Percentiles rank a stretch among this genome's conserved stretches.
Evolutionary conservation across 441 rosid species (phyloP).

Genomic region (Brassica hybrid): DNA sequence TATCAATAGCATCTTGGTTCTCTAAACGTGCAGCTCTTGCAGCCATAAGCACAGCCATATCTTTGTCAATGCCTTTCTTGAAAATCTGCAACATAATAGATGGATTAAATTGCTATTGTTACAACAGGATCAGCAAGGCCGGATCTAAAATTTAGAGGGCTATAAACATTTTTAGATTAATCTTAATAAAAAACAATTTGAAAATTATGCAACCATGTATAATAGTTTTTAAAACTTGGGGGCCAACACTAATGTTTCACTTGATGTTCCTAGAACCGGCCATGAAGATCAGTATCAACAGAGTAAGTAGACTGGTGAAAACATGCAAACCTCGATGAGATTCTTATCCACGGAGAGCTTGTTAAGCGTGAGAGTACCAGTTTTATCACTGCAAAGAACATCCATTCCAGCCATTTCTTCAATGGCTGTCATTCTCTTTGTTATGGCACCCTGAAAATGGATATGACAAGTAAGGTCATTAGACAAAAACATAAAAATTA

Average conservation of each 20-base stretch:
- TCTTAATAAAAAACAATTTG: too few species aligned
- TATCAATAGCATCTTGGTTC: slow-evolving; percentile 61
- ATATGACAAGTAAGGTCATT: not conserved
- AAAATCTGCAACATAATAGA: slow-evolving; percentile 40
- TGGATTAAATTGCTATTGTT: not conserved
- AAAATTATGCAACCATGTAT: too few species aligned
- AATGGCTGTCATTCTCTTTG: slow-evolving; percentile 61
- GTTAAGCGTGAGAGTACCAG: slow-evolving; percentile 55
- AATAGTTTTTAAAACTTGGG: too few species aligned
- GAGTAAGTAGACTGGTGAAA: slow-evolving; percentile 8
- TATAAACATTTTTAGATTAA: too few species aligned
- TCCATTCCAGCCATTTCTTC: slow-evolving; percentile 68
- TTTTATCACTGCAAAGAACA: slow-evolving; percentile 58
- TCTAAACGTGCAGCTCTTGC: too few species aligned
- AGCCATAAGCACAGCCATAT: too few species aligned
- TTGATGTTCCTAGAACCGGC: not conserved
- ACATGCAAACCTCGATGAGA: slow-evolving; percentile 46
- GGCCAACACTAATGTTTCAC: too few species aligned
- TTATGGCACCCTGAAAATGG: slow-evolving; percentile 49
- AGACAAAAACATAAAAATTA: not conserved
- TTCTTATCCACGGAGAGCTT: slow-evolving; percentile 56
- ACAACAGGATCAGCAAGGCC: not conserved
- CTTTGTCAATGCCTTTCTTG: slow-evolving; percentile 49
- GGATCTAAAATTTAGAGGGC: too few species aligned
- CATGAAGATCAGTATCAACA: not conserved